A percentile compares a stretch with the other conserved stretches of the same genome.
Conservation (phyloP, 2,329 filamentous ascomycete species). For the Elsinoe perseae region DNA sequence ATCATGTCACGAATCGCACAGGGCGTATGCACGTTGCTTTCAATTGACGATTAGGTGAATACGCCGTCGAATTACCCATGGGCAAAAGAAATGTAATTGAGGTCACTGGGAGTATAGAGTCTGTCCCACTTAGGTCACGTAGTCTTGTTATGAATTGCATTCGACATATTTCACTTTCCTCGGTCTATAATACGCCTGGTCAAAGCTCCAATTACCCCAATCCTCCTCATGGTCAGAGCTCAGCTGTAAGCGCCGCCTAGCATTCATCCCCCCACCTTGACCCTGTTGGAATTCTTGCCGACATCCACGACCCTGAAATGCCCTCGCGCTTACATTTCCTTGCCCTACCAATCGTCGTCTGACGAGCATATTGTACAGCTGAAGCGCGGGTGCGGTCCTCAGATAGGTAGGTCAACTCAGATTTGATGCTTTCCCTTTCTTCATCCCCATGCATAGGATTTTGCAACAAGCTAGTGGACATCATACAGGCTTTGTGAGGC, state of each 20-base stretch:
- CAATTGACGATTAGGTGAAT: background rate
- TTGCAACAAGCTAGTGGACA: background rate
- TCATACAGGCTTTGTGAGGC: background rate
- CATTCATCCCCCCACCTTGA: background rate
- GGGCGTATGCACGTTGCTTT: background rate
- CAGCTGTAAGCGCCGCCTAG: constrained; percentile 13
- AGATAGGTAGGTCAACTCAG: constrained; percentile 3
- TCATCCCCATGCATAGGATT: background rate
- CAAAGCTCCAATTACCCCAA: constrained; percentile 10
- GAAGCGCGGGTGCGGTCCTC: background rate
- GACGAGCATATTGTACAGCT: background rate
- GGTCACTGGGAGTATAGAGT: constrained; percentile 12
- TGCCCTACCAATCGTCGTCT: background rate
- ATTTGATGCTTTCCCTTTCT: background rate
- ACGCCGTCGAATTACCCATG: background rate
- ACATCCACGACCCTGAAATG: background rate
- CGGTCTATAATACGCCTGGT: background rate
- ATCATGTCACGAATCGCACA: background rate
- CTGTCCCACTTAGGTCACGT: constrained; percentile 12
- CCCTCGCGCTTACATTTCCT: background rate
- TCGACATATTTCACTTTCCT: background rate
- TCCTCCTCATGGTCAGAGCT: background rate
- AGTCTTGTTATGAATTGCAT: constrained; percentile 11
- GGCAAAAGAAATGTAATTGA: background rate
- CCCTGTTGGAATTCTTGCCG: constrained; percentile 9